Percentiles rank a stretch among this genome's conserved stretches.
These are phyloP conservation scores for Tylopilus orsonianus DNA, from an alignment of 1,284 basidiomycete genomes.

Conservation along the genomic window DNA sequence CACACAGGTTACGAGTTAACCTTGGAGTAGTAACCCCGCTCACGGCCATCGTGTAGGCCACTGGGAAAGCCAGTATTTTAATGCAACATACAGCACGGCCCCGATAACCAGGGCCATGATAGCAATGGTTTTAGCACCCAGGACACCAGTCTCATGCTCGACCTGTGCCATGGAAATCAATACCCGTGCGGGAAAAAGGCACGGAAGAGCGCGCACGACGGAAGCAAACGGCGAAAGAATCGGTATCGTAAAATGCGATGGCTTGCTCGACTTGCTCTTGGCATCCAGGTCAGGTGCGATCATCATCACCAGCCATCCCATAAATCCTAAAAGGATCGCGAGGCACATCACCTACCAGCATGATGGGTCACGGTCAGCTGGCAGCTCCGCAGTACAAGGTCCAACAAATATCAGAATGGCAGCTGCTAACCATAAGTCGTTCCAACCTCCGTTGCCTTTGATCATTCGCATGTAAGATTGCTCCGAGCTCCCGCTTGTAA, in stretches of 20 bases:
- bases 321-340: constrained; percentile 39
- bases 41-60: constrained; percentile 2
- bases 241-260: constrained; percentile 66
- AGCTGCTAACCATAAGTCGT: constrained; percentile 46
- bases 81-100: constrained; percentile 39
- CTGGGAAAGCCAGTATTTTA: constrained; percentile 23
- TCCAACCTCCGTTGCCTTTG: constrained; percentile 49
- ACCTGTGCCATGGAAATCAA: constrained; percentile 40
- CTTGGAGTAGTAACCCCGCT: neutral
- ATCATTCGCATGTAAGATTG: constrained; percentile 41
- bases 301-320: constrained; percentile 43
- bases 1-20: neutral
- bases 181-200: neutral
- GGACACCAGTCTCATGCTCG: constrained; percentile 59
- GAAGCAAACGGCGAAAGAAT: constrained; percentile 68
- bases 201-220: constrained; percentile 48
- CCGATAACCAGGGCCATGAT: constrained; percentile 39
- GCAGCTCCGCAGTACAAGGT: constrained; percentile 1
- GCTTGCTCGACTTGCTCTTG: constrained; percentile 31
- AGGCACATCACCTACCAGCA: constrained; percentile 43
- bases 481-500: constrained; percentile 43
- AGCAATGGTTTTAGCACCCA: constrained; percentile 46
- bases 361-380: constrained; percentile 16
- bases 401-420: constrained; percentile 3
- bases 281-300: constrained; percentile 26